Base-by-base conservation (phyloP, 2,329 filamentous ascomycete genomes). In the Penicillium glabrum region DNA sequence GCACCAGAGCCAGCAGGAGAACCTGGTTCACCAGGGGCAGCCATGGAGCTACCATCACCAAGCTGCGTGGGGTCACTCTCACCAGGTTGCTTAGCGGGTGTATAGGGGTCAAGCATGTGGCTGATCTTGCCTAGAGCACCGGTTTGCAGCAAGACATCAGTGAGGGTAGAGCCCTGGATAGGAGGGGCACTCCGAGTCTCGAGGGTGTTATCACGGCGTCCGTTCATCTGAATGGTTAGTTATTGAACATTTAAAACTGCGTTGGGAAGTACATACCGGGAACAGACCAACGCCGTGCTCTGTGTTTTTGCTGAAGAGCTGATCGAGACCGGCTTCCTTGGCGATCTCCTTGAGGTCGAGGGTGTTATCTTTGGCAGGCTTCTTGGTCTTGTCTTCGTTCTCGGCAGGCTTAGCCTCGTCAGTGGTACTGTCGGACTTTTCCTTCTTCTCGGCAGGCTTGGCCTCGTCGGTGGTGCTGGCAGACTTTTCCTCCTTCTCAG, bases 201-300 rank as follows among this genome's bases (percentile, higher is more conserved):
- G 1, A 56, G 39, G 14, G 58, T 37, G 2, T 44, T 52, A 11
- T 65, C 63, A 51, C 64, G 64, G 6, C 61, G 61, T 2, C 45
- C 49, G 14, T 56, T 56, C 48, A 62, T 60, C 64, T 67, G 31
- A 21, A 7, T 43, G 24, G 39, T 52, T 24, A 51, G 43, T 33
- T 24, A 14, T 3, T 11, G 33, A 9, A 35, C 9, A 39, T 11
- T 43, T 14, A 31, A n/a, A 27, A 16, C 6, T 6, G 16, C 5
- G 51, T 35, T 14, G 8, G 8, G 19, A 19, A 51, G 8, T 13
- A 53, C 62, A 5, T 61, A 67, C 64, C 0, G 63, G 63, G 6
- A 64, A n/a, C 2, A 67, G 29, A n/a, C 64, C 64, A 44, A 67
- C 10, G 14, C 64, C 64, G 47, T 67, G 64, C 14, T 66, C 31